A percentile compares a stretch with the other conserved stretches of the same genome.
Evolutionary conservation across 192 early-diverging fungal species (phyloP).

Genomic region (Globomyces pollinis-pini): DNA sequence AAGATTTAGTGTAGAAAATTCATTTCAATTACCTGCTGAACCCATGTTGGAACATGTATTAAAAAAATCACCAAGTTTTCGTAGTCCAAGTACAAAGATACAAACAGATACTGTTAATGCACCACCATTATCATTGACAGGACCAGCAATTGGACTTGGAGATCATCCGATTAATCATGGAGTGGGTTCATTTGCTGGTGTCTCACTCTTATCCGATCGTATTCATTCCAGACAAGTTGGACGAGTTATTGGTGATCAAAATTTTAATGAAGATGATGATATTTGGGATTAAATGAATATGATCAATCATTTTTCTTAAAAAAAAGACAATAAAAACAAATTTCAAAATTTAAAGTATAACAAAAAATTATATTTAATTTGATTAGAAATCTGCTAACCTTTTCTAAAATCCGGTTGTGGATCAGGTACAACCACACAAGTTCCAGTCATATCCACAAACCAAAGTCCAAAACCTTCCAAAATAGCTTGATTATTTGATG

Average conservation of each 20-base stretch:
- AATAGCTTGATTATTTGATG: not conserved
- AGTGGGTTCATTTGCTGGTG: not conserved
- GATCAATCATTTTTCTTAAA: too few species aligned
- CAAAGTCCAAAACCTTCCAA: not conserved
- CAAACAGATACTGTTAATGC: not conserved
- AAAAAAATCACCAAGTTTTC: not conserved
- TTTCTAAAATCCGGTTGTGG: not conserved
- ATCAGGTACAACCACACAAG: not conserved
- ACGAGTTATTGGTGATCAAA: not conserved
- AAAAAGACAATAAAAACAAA: too few species aligned
- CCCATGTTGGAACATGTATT: slow-evolving; percentile 2
- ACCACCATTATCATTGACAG: not conserved
- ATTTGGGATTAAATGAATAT: slow-evolving; percentile 1
- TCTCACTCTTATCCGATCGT: not conserved
- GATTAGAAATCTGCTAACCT: too few species aligned
- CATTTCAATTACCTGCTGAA: not conserved
- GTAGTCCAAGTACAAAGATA: not conserved
- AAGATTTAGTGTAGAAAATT: not conserved
- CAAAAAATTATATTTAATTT: too few species aligned
- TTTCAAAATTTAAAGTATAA: too few species aligned
- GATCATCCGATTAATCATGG: not conserved
- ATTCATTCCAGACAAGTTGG: not conserved
- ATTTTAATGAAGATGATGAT: not conserved
- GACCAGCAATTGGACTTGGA: not conserved
- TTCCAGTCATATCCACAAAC: not conserved